Base-by-base conservation (phyloP, 1,284 basidiomycete genomes). In the Irpex rosettiformis region DNA sequence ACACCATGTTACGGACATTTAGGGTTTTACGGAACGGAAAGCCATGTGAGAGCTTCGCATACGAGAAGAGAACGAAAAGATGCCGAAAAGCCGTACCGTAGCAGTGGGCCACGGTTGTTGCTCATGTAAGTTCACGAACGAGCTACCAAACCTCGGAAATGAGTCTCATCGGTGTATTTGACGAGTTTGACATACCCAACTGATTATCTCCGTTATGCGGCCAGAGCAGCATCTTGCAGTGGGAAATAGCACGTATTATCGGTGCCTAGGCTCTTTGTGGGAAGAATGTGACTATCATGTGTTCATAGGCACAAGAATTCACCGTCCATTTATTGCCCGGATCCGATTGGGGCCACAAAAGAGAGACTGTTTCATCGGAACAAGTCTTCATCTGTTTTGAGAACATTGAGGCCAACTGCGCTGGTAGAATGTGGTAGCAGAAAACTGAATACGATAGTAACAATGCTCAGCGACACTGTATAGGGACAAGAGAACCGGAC, bases 21-120 rank as follows among this genome's bases (percentile, higher is more conserved):
- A 51, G 48, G 48, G 48, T 51, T 51, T 51, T 51, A 28, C 48
- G 48, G 48, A 28, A 51, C 27, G 48, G 48, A 51, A 18, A 28
- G 24, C 48, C 24, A 27, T 51, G 48, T 51, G 43, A 22, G 43
- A 45, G 43, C 43, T 45, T 45, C 21, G 43, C 16, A 8, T 16
- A 37, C 13, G 43, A n/a, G 16, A 45, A 45, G 43, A 18, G 43
- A n/a, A 45, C 10, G 43, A 45, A n/a, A 45, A 45, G 43, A 45
- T 45, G 43, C 43, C 43, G 43, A 45, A 45, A 22, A 45, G 43
- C 16, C n/a, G 43, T 45, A n/a, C 43, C 43, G 21, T 8, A 22
- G 43, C 43, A 45, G 18, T n/a, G 43, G 33, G 33, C 33, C 33
- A 37, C 21, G 21, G 21, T 22, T 45, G 43, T 22, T 45, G 8